Evolutionary conservation across 371 early-diverging fungal species (phyloP).

Genomic region (Umbelopsis sp.): DNA sequence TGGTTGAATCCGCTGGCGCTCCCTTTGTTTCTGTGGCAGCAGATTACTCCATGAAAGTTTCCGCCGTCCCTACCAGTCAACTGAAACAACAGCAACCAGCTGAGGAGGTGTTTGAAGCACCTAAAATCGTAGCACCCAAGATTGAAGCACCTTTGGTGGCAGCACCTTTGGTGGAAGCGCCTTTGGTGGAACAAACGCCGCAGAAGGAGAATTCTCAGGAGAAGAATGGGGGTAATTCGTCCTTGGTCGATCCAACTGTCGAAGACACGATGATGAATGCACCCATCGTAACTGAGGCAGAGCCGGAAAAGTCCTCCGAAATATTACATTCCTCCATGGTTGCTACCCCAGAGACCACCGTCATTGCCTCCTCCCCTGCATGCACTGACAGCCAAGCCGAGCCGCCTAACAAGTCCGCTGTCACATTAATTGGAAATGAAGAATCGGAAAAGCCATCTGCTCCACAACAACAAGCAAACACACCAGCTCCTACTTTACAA

Average conservation of each 20-base stretch:
- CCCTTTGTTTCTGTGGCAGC: background rate
- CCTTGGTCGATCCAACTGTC: background rate
- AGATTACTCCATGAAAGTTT: background rate
- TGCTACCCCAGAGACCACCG: background rate
- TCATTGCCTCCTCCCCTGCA: background rate
- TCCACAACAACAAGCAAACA: background rate
- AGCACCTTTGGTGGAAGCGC: background rate
- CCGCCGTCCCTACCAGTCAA: no score
- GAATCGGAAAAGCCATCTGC: background rate
- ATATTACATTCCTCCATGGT: background rate
- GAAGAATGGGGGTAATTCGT: background rate
- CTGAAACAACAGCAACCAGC: no score
- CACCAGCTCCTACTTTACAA: no score
- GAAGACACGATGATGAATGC: background rate
- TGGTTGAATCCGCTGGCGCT: background rate
- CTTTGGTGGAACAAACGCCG: background rate
- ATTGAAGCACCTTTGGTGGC: no score
- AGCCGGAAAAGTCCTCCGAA: background rate
- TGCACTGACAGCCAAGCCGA: background rate
- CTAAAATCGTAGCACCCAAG: background rate
- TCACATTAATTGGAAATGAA: conserved; percentile 5
- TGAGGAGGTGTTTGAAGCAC: background rate
- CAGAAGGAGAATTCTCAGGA: conserved; percentile 2
- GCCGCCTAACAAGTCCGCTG: background rate
- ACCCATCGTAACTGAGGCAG: background rate